Percentiles rank a stretch among this genome's conserved stretches.
phyloP scores from a whole-genome alignment of 1,284 basidiomycete genomes.

The Dichomitus squalens region DNA sequence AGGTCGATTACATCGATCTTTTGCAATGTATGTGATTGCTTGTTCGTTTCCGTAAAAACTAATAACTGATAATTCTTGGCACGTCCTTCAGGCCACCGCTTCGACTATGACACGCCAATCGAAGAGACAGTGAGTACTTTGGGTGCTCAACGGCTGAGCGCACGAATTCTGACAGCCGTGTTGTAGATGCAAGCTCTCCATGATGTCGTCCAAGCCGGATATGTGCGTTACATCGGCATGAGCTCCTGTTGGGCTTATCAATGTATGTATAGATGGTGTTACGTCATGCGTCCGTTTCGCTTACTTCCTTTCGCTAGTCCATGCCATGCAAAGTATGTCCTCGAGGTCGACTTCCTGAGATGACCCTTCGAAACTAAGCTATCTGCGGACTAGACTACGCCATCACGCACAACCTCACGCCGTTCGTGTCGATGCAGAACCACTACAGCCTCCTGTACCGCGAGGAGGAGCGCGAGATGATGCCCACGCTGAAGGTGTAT shows the following conservation, averaged over 20 bases:
- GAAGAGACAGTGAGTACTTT: constrained; percentile 30
- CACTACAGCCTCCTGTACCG: constrained; percentile 44
- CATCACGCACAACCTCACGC: constrained; percentile 42
- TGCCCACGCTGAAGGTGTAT: constrained; percentile 32
- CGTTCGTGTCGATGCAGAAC: constrained; percentile 59
- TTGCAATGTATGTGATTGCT: constrained; percentile 27
- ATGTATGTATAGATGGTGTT: constrained; percentile 17
- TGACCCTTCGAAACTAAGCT: neutral
- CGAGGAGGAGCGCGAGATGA: constrained; percentile 54
- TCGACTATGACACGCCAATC: constrained; percentile 46
- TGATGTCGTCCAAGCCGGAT: constrained; percentile 39
- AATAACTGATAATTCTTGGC: constrained; percentile 35
- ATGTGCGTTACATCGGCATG: constrained; percentile 43
- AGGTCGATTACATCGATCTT: constrained; percentile 46
- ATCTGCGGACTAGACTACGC: constrained; percentile 28
- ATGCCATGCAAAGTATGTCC: constrained; percentile 26
- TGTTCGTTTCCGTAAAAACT: neutral
- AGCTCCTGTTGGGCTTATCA: constrained; percentile 36
- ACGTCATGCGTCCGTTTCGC: neutral
- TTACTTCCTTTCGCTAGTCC: neutral
- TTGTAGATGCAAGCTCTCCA: constrained; percentile 37
- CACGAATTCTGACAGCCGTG: no score
- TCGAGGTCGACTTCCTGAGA: neutral
- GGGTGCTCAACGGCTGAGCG: neutral
- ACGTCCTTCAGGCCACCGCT: constrained; percentile 48